Conservation (phyloP, 2,329 filamentous ascomycete genomes). For the Chrysosporium keratinophilum region DNA sequence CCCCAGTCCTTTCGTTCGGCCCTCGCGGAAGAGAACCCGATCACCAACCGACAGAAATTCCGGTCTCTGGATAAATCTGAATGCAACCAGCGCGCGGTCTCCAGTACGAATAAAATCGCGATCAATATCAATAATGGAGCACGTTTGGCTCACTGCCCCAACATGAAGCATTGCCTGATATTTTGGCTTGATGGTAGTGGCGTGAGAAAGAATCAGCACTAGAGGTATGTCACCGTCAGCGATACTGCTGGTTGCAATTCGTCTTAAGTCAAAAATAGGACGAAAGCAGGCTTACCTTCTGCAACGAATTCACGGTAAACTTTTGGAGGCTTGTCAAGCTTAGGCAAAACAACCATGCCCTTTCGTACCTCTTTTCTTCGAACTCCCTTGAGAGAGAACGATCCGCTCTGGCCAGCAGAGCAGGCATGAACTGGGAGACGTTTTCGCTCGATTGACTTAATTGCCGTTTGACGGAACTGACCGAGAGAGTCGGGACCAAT, state of each 20-base stretch:
- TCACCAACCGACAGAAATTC: slow-evolving; percentile 87
- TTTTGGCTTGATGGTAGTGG: slow-evolving; percentile 90
- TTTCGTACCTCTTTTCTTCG: slow-evolving; percentile 88
- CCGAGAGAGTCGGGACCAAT: slow-evolving; percentile 85
- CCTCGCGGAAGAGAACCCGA: slow-evolving; percentile 83
- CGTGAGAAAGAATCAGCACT: slow-evolving; percentile 90
- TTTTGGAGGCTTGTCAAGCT: slow-evolving; percentile 63
- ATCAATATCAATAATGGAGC: slow-evolving; percentile 94
- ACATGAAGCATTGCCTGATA: slow-evolving; percentile 99
- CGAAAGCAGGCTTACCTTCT: slow-evolving; percentile 46
- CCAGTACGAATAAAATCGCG: slow-evolving; percentile 90
- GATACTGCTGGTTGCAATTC: too few species aligned
- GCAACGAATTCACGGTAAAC: slow-evolving; percentile 68
- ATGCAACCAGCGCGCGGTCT: slow-evolving; percentile 86
- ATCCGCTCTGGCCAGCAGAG: slow-evolving; percentile 83
- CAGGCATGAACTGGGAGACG: slow-evolving; percentile 78
- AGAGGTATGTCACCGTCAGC: neutral
- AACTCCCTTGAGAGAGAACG: slow-evolving; percentile 79
- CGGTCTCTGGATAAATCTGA: slow-evolving; percentile 85
- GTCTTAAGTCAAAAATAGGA: neutral
- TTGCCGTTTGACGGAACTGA: slow-evolving; percentile 74
- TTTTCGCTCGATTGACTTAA: slow-evolving; percentile 91
- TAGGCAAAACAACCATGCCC: slow-evolving; percentile 92
- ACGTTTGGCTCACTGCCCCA: slow-evolving; percentile 88
- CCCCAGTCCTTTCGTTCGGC: slow-evolving; percentile 84